Conservation (phyloP, 2,329 filamentous ascomycete species). For the Hypoxylon sp. region DNA sequence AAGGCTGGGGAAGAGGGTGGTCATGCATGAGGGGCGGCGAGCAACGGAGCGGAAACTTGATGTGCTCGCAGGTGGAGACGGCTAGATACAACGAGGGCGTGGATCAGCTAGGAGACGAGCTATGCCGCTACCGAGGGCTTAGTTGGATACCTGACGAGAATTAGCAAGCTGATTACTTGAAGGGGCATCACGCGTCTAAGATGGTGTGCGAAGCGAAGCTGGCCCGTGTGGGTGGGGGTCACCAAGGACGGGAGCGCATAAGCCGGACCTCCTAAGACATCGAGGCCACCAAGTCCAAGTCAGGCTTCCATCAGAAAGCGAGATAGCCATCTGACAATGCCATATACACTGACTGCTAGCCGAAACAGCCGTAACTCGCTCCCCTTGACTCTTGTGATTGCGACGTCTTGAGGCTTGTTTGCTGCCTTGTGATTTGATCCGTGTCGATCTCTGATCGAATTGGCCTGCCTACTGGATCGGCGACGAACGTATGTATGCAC, state of each 20-base stretch:
- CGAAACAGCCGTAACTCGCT: constrained; percentile 31
- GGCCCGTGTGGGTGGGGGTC: constrained; percentile 28
- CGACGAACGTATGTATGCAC: constrained; percentile 39
- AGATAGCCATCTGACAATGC: constrained; percentile 44
- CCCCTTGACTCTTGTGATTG: constrained; percentile 31
- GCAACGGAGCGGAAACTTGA: no score
- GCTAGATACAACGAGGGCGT: constrained; percentile 22
- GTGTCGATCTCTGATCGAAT: constrained; percentile 37
- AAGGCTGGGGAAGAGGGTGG: constrained; percentile 39
- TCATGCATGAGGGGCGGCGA: constrained; percentile 37
- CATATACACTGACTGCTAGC: constrained; percentile 33
- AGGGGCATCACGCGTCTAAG: constrained; percentile 37
- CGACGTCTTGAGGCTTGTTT: constrained; percentile 44
- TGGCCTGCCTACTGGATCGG: constrained; percentile 39
- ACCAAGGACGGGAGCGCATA: constrained; percentile 29
- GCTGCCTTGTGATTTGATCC: constrained; percentile 43
- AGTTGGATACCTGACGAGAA: constrained; percentile 30
- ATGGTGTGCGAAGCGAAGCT: constrained; percentile 39
- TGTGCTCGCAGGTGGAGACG: constrained; percentile 28
- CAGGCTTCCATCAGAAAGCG: constrained; percentile 27
- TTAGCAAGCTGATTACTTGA: constrained; percentile 35
- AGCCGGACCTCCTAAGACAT: constrained; percentile 39
- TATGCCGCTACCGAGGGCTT: constrained; percentile 30
- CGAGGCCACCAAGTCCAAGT: constrained; percentile 31
- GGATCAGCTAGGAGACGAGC: constrained; percentile 33